Conservation (phyloP, 2,329 filamentous ascomycete genomes). For the Verticillium isaacii region DNA sequence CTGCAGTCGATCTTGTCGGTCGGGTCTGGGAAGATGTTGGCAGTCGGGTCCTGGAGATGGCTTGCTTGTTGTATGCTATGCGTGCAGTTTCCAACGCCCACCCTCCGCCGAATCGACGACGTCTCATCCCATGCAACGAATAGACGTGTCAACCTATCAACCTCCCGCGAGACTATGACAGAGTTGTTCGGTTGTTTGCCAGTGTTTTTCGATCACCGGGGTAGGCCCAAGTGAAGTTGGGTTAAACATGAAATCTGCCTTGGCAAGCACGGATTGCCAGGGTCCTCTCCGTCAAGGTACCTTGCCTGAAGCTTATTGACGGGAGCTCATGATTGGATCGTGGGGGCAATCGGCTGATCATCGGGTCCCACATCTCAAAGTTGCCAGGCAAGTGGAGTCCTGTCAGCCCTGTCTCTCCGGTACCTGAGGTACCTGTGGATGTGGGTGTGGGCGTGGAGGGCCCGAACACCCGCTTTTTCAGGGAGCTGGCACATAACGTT, state of each 20-base stretch:
- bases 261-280: not conserved
- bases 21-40: not conserved
- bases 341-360: not conserved
- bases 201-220: not conserved
- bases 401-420: too few species aligned
- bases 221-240: not conserved
- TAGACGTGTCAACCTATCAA: too few species aligned
- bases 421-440: too few species aligned
- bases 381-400: not conserved
- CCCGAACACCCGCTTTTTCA: not conserved
- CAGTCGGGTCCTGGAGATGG: not conserved
- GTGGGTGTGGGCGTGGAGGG: not conserved
- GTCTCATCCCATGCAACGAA: too few species aligned
- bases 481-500: not conserved
- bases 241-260: not conserved
- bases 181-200: not conserved
- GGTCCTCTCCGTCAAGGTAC: not conserved
- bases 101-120: too few species aligned
- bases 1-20: not conserved
- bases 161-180: too few species aligned
- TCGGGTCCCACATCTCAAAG: not conserved
- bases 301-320: not conserved
- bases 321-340: not conserved
- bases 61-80: too few species aligned
- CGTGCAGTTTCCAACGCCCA: too few species aligned